Evolutionary conservation across 768 basidiomycete genomes (phyloP), one percentile per base, ranked within the genome.

Genomic region (Lentinula guzmanii): DNA sequence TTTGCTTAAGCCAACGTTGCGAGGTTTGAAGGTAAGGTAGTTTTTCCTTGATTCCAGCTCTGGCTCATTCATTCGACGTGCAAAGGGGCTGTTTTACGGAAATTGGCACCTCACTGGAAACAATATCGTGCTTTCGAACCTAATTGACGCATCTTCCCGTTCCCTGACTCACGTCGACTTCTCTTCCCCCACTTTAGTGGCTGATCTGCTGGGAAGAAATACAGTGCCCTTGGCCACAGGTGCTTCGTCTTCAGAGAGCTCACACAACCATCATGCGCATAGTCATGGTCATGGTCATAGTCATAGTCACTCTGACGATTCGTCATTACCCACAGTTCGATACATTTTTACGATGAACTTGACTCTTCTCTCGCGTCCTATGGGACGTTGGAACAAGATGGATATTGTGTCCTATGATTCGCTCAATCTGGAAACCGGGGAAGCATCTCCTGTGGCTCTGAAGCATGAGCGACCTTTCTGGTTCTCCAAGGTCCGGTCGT

Each of bases 391-490:
- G 86, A 93, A 92, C 72, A 89, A 85, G 68, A 79, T 96, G 62
- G 86, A 91, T 58, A 80, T 95, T 21, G 69, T 77, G 50, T 77
- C 79, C 10, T 96, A 96, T 70, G 82, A 88, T 58, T 89, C 89
- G 0, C 83, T 95, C 4, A 83, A 89, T 61, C 66, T 90, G n/a
- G 84, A 82, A 62, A 89, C 82, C 16, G 93, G 91, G 2, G 93
- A 94, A 69, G 76, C 81, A 11, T 70, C 81, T 9, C 85, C 87
- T 16, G 75, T 96, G 33, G 77, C 84, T 9, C 74, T 95, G 66
- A 92, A 91, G 69, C 86, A 94, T 65, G 92, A 94, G 70, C 80
- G 91, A 59, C 85, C 93, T n/a, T 96, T 92, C 71, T 95, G 90
- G 87, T 97, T 97, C 74, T 95, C 93, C 45, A 94, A 90, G 73